Evolutionary conservation across 768 basidiomycete genomes (phyloP).

Genomic region (Trametes meyenii): DNA sequence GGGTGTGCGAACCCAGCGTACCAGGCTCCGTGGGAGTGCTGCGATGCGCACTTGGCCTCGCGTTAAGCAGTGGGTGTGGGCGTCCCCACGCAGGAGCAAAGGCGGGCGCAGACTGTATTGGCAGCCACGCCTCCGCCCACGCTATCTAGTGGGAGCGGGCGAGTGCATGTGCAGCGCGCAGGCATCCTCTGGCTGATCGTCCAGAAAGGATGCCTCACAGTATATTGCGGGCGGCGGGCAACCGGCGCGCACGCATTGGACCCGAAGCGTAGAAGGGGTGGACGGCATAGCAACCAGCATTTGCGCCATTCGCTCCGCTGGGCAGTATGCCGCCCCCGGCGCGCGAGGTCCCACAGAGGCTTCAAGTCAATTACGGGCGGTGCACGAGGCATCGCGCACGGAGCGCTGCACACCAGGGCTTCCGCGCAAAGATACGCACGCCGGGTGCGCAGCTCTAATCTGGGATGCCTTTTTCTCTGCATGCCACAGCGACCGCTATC

Average conservation of each 20-base stretch:
- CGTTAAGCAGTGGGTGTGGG: background rate
- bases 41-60: background rate
- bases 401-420: background rate
- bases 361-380: background rate
- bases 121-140: slow-evolving; percentile 1
- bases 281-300: slow-evolving; percentile 4
- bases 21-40: background rate
- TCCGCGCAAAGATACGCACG: background rate
- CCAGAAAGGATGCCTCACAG: background rate
- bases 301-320: background rate
- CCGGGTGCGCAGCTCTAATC: background rate
- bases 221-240: too few relatives aligned
- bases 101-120: slow-evolving; percentile 8
- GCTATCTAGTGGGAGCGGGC: slow-evolving; percentile 2
- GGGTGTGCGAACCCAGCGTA: slow-evolving; percentile 4
- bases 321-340: background rate
- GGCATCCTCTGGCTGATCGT: background rate
- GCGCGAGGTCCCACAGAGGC: background rate
- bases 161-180: background rate
- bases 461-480: background rate
- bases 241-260: background rate
- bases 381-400: background rate
- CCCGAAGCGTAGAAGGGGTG: background rate
- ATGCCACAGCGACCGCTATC: background rate
- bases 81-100: background rate